Conservation (phyloP, 2,329 filamentous ascomycete species). For the Ceratocystis harringtonii region DNA sequence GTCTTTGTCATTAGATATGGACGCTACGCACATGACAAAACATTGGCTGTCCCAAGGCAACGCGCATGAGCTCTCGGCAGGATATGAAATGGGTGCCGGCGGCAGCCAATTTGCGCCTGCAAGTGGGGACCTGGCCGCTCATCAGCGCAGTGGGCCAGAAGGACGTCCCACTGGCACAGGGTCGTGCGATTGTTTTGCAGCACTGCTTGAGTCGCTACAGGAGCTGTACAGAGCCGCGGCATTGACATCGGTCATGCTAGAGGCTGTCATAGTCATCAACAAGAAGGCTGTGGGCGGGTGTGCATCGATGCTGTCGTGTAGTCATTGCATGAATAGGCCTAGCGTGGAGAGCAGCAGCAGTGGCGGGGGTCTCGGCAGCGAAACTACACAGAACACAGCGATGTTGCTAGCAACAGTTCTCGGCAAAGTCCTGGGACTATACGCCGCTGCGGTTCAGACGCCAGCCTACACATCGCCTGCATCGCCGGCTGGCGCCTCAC, state of each 20-base stretch:
- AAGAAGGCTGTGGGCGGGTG: slow-evolving; percentile 36
- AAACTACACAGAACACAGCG: slow-evolving; percentile 28
- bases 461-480: neutral
- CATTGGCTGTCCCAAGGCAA: slow-evolving; percentile 22
- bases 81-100: neutral
- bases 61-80: slow-evolving; percentile 9
- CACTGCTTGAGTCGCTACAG: slow-evolving; percentile 30
- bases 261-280: slow-evolving; percentile 32
- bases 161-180: neutral
- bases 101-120: neutral
- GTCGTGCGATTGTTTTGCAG: slow-evolving; percentile 1
- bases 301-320: slow-evolving; percentile 32
- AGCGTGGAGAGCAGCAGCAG: slow-evolving; percentile 19
- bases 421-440: slow-evolving; percentile 26
- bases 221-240: slow-evolving; percentile 32
- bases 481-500: neutral
- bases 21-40: slow-evolving; percentile 8
- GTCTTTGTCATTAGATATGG: slow-evolving; percentile 23
- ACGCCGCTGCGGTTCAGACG: neutral
- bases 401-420: slow-evolving; percentile 38
- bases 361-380: neutral
- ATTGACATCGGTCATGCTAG: slow-evolving; percentile 28
- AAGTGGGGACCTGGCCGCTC: neutral
- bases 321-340: slow-evolving; percentile 30
- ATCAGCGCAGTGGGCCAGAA: neutral